A percentile compares a stretch with the other conserved stretches of the same genome.
phyloP scores from a whole-genome alignment of 768 basidiomycete species.

The Boletus tomentosulus region DNA sequence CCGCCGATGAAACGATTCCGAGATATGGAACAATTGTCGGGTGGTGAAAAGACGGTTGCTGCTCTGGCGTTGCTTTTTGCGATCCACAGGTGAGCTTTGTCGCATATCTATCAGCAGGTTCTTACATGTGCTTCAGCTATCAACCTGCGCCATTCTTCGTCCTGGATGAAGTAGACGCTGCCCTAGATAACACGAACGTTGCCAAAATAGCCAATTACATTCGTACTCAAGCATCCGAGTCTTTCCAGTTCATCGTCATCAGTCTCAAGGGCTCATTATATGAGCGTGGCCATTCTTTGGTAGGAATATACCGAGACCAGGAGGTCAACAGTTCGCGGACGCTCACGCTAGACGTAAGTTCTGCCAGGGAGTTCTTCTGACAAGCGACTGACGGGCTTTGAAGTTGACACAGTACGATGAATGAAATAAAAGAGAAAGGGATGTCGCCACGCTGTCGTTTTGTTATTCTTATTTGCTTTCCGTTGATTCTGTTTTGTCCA shows the following conservation, averaged over 20 bases:
- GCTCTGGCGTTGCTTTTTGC: conserved; percentile 95
- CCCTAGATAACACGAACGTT: conserved; percentile 98
- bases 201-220: conserved; percentile 95
- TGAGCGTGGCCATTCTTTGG: conserved; percentile 83
- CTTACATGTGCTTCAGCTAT: conserved; percentile 50
- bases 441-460: background rate
- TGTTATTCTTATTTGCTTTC: conserved; percentile 25
- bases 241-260: conserved; percentile 97
- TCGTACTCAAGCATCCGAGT: conserved; percentile 72
- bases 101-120: background rate
- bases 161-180: conserved; percentile 97
- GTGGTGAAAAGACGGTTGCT: conserved; percentile 98
- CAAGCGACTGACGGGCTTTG: conserved; percentile 6
- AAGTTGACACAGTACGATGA: conserved; percentile 30
- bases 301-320: conserved; percentile 93
- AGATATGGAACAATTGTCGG: conserved; percentile 98
- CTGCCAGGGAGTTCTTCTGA: background rate
- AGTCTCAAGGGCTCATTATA: conserved; percentile 92
- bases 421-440: conserved; percentile 6
- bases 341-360: conserved; percentile 81
- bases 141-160: conserved; percentile 98
- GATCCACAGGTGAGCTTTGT: conserved; percentile 72
- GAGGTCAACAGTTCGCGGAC: conserved; percentile 90
- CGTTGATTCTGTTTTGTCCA: background rate
- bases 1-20: conserved; percentile 99